phyloP scores from a whole-genome alignment of 441 rosid species.

The Erodium trifolium region DNA sequence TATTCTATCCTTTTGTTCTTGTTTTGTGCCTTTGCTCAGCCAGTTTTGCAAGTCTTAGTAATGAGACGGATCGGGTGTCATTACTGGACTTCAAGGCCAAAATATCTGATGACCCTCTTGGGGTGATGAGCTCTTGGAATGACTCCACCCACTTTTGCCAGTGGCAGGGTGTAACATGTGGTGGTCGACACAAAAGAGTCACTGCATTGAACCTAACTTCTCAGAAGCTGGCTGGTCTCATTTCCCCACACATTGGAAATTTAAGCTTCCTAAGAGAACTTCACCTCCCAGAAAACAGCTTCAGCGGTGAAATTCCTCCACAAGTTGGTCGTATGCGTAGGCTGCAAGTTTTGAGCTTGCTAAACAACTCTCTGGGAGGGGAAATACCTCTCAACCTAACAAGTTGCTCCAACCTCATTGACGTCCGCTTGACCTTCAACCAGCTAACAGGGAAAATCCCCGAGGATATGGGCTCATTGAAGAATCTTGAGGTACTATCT shows the following conservation, averaged over 20 bases:
- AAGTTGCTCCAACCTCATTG: neutral
- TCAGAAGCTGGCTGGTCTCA: constrained; percentile 9
- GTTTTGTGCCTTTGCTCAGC: neutral
- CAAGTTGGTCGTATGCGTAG: constrained; percentile 2
- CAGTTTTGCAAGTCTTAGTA: neutral
- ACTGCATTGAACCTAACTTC: constrained; percentile 1
- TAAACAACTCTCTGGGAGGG: constrained; percentile 13
- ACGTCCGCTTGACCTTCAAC: neutral
- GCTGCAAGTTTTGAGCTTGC: neutral
- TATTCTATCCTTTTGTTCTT: neutral
- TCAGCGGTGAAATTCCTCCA: constrained; percentile 8
- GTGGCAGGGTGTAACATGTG: constrained; percentile 16
- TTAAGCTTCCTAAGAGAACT: constrained; percentile 15
- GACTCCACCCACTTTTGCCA: constrained; percentile 15
- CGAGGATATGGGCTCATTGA: neutral
- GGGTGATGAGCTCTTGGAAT: constrained; percentile 8
- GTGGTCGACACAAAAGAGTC: constrained; percentile 13
- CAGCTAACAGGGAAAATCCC: constrained; percentile 12
- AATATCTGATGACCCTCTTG: constrained; percentile 8
- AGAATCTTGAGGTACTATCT: constrained; percentile 6
- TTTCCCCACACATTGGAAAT: constrained; percentile 4
- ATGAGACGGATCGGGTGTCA: constrained; percentile 7
- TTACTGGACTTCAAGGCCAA: constrained; percentile 8
- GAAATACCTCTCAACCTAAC: constrained; percentile 15
- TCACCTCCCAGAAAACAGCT: constrained; percentile 2